A percentile compares a stretch with the other conserved stretches of the same genome.
phyloP scores from a whole-genome alignment of 169 alveolate species.

The Neospora caninum region DNA sequence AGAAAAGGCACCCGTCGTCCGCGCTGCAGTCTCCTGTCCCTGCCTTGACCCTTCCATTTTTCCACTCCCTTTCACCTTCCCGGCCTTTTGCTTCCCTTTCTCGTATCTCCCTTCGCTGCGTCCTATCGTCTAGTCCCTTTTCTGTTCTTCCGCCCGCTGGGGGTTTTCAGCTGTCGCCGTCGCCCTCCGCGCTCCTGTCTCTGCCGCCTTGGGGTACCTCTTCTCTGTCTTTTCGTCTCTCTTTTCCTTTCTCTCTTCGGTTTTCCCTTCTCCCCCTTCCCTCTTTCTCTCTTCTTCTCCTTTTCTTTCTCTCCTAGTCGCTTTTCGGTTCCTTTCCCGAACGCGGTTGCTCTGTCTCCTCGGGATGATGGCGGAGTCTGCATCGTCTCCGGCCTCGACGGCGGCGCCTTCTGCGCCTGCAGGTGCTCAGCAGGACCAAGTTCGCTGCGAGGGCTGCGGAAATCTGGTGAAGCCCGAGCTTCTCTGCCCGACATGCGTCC shows the following conservation, averaged over 20 bases:
- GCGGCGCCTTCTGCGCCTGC: background rate
- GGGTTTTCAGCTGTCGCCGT: background rate
- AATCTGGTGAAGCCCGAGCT: background rate
- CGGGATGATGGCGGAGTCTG: background rate
- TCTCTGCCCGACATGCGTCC: constrained; percentile 57
- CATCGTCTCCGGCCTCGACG: background rate
- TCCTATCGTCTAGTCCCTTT: background rate
- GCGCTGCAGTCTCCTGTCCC: no score
- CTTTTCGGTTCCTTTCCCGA: background rate
- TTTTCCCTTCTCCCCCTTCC: background rate
- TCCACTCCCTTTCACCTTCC: background rate
- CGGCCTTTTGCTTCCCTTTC: background rate
- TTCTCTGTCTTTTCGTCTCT: background rate
- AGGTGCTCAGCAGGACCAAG: background rate
- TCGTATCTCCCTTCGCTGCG: background rate
- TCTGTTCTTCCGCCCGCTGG: background rate
- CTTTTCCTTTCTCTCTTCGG: background rate
- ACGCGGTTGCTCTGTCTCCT: background rate
- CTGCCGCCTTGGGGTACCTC: background rate
- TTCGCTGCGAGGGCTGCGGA: constrained; percentile 48
- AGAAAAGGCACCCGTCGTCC: no score
- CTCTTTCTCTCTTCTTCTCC: background rate
- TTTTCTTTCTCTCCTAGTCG: background rate
- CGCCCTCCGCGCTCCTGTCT: background rate
- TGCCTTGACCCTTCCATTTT: no score